Conservation (phyloP, 1,284 basidiomycete genomes). For the Microbotryum intermedium region DNA sequence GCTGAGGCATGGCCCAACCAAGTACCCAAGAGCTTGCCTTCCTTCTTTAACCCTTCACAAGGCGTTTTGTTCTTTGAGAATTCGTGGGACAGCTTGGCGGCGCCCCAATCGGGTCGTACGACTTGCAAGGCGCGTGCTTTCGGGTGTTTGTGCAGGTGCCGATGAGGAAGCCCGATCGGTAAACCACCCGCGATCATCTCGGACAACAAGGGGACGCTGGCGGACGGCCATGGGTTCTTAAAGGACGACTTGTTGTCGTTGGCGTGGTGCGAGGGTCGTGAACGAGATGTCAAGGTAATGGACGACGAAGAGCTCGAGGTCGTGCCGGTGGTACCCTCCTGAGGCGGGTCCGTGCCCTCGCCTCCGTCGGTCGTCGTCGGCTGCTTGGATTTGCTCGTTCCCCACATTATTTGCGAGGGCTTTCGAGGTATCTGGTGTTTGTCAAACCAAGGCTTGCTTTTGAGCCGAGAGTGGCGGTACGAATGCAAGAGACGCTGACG, state of each 20-base stretch:
- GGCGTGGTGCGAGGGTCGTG: constrained; percentile 22
- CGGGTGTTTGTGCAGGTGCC: constrained; percentile 16
- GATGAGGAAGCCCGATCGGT: constrained; percentile 21
- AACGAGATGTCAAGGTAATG: background rate
- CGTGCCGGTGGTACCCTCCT: too few relatives aligned
- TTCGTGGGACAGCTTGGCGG: background rate
- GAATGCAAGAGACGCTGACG: too few relatives aligned
- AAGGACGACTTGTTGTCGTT: constrained; percentile 22
- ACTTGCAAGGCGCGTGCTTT: constrained; percentile 23
- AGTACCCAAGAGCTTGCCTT: constrained; percentile 25
- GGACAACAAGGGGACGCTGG: constrained; percentile 15
- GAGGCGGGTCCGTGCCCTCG: too few relatives aligned
- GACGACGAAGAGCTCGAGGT: background rate
- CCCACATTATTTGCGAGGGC: too few relatives aligned
- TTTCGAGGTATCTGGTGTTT: too few relatives aligned
- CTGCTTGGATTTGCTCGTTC: too few relatives aligned
- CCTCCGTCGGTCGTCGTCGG: too few relatives aligned
- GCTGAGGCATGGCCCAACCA: constrained; percentile 33
- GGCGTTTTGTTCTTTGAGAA: background rate
- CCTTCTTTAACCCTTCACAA: background rate
- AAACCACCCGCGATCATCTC: constrained; percentile 24
- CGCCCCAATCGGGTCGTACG: constrained; percentile 22
- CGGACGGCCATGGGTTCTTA: constrained; percentile 32
- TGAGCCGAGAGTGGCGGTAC: too few relatives aligned
- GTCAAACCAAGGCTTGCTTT: too few relatives aligned